Evolutionary conservation across 164 flowering plant genomes (phyloP), one percentile per base, ranked within the genome.

Genomic region (Cinnamomum micranthum): DNA sequence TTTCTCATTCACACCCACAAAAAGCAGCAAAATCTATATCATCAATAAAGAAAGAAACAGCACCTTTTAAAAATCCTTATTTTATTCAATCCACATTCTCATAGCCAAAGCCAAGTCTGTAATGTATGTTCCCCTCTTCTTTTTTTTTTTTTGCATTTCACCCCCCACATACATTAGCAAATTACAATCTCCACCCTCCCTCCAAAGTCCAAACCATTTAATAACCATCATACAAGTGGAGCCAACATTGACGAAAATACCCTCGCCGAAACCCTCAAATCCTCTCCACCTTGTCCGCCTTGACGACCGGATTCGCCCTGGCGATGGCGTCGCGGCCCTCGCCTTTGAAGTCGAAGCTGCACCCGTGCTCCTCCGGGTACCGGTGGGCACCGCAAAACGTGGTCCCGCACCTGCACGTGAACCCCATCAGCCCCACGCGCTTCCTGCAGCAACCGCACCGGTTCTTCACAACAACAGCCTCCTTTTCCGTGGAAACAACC

Each of bases 361-460:
- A 81, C 24, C 28, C 83, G 33, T 81, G 83, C 71, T 75, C 73
- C 74, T 81, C 83, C 65, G 78, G 72, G 71, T 77, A 78, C 25
- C 83, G 76, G 70, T 81, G 83, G 35, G 24, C 41, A 13, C 79
- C 72, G 70, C 83, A 81, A 64, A 81, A 81, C 15, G 71, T 81
- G 33, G 74, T 69, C 25, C 83, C 83, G 80, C 83, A 81, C 66
- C 79, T 80, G 70, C 83, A 81, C 69, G 60, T 72, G 76, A 81
- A 81, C 15, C 83, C 83, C 50, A 65, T 51, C 74, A 76, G 31
- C 27, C 78, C 65, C 63, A 76, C 78, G 4, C 70, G 50, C 50
- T 71, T 71, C 64, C 68, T 27, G 74, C 78, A 76, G 51, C 47
- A 19, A 9, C 12, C 31, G 78, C 78, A 76, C 47, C 78, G 78